Conservation (phyloP, 2,329 filamentous ascomycete species). For the Chrysosporium keratinophilum region DNA sequence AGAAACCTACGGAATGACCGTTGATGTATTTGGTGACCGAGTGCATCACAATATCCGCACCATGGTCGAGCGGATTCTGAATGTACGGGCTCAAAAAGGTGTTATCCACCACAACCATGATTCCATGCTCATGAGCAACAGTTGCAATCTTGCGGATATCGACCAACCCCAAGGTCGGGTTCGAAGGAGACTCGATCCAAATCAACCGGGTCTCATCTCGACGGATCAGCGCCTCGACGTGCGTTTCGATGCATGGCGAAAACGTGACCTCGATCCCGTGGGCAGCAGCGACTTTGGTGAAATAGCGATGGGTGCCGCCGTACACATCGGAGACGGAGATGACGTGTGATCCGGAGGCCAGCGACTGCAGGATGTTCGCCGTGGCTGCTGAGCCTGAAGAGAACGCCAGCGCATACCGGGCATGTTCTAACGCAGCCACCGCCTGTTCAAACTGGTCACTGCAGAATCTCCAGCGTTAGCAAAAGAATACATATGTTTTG, state of each 20-base stretch:
- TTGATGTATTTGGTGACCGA: conserved; percentile 99
- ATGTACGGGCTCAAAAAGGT: conserved; percentile 95
- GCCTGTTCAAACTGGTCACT: conserved; percentile 86
- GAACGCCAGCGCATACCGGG: conserved; percentile 86
- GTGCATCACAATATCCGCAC: conserved; percentile 93
- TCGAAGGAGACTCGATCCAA: conserved; percentile 94
- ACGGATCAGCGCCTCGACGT: conserved; percentile 74
- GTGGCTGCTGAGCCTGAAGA: conserved; percentile 90
- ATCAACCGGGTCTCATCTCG: conserved; percentile 75
- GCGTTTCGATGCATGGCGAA: conserved; percentile 79
- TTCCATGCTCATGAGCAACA: conserved; percentile 74
- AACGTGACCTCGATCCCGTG: conserved; percentile 94
- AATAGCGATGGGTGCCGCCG: conserved; percentile 95
- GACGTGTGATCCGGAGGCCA: conserved; percentile 84
- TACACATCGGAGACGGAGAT: conserved; percentile 97
- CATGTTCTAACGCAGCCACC: conserved; percentile 84
- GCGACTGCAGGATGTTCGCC: conserved; percentile 81
- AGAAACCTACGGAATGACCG: conserved; percentile 55
- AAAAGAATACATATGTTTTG: neutral
- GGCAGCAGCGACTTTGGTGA: conserved; percentile 91
- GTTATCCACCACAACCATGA: conserved; percentile 97
- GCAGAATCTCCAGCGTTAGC: conserved; percentile 8
- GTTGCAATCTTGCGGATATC: conserved; percentile 80
- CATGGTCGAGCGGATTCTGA: conserved; percentile 89
- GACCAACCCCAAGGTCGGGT: conserved; percentile 85